Percentiles rank a stretch among this genome's conserved stretches.
Conservation (phyloP, 495 filamentous ascomycete genomes). For the Physcia stellaris region DNA sequence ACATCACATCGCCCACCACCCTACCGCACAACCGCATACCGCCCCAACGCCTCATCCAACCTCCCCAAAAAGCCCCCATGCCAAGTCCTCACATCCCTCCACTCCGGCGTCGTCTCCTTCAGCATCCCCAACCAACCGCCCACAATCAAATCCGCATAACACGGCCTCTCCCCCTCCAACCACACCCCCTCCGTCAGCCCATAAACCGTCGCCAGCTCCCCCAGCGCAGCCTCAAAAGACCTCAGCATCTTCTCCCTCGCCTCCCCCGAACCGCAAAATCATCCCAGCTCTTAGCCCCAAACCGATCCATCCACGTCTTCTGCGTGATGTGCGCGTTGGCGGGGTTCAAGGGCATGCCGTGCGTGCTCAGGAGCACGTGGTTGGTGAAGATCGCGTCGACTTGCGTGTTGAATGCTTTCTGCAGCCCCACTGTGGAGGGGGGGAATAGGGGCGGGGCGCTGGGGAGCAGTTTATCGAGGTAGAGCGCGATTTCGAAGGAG, state of each 20-base stretch:
- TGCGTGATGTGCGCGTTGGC: slow-evolving; percentile 24
- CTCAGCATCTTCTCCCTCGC: slow-evolving; percentile 22
- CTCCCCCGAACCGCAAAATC: slow-evolving; percentile 31
- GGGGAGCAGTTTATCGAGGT: slow-evolving; percentile 41
- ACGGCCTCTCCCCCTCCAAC: slow-evolving; percentile 28
- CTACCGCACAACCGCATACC: too few species aligned
- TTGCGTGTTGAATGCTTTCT: slow-evolving; percentile 30
- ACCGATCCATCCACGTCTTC: slow-evolving; percentile 32
- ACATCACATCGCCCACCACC: too few species aligned
- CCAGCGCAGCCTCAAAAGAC: slow-evolving; percentile 27
- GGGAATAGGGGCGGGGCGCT: slow-evolving; percentile 32
- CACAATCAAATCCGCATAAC: slow-evolving; percentile 50
- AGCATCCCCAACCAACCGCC: slow-evolving; percentile 45
- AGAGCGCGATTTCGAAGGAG: slow-evolving; percentile 47
- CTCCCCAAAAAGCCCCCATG: slow-evolving; percentile 33
- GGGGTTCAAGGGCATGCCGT: slow-evolving; percentile 31
- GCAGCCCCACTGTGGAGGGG: slow-evolving; percentile 16
- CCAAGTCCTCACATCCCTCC: slow-evolving; percentile 37
- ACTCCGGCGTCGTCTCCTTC: slow-evolving; percentile 29
- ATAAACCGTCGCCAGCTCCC: too few species aligned
- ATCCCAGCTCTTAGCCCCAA: slow-evolving; percentile 31
- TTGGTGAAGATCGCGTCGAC: slow-evolving; percentile 39
- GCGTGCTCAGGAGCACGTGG: slow-evolving; percentile 16
- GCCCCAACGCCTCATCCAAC: slow-evolving; percentile 33
- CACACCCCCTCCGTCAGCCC: slow-evolving; percentile 42